Conservation (phyloP, 2,329 filamentous ascomycete species). For the Lasiodiplodia hormozganensis region DNA sequence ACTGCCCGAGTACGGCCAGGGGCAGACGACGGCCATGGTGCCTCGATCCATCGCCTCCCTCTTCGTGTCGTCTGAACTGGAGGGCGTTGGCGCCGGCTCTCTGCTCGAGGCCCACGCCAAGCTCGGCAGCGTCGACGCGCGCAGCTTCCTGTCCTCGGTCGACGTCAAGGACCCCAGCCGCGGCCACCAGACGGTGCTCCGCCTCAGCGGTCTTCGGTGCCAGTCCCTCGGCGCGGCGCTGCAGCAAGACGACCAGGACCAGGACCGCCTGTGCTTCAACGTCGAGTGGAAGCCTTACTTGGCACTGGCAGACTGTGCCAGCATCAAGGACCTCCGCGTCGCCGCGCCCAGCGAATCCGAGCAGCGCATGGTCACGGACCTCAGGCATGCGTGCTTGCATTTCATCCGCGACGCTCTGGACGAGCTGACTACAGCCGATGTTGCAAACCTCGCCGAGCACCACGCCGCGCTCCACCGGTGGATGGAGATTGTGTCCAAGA, state of each 20-base stretch:
- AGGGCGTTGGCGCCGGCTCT: too few species aligned
- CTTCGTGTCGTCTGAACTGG: neutral
- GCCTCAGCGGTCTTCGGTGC: too few species aligned
- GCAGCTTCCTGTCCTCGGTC: too few species aligned
- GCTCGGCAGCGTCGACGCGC: too few species aligned
- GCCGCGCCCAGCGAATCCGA: neutral
- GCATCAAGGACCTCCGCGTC: neutral
- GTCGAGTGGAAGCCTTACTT: neutral
- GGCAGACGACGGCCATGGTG: slow-evolving; percentile 12
- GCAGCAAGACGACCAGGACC: too few species aligned
- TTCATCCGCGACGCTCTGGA: slow-evolving; percentile 4
- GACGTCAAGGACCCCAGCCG: too few species aligned
- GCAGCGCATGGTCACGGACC: neutral
- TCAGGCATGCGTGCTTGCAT: neutral
- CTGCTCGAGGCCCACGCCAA: too few species aligned
- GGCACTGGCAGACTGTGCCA: neutral
- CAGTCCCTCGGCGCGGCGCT: too few species aligned
- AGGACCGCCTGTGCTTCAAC: too few species aligned
- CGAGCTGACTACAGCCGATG: neutral
- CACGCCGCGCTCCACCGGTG: neutral
- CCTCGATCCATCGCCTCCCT: slow-evolving; percentile 10
- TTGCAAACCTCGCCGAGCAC: neutral
- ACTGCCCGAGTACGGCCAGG: neutral
- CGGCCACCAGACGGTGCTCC: too few species aligned
- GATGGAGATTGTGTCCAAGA: neutral